phyloP scores from a whole-genome alignment of 192 early-diverging fungal species.

The Gaertneriomyces sp. region DNA sequence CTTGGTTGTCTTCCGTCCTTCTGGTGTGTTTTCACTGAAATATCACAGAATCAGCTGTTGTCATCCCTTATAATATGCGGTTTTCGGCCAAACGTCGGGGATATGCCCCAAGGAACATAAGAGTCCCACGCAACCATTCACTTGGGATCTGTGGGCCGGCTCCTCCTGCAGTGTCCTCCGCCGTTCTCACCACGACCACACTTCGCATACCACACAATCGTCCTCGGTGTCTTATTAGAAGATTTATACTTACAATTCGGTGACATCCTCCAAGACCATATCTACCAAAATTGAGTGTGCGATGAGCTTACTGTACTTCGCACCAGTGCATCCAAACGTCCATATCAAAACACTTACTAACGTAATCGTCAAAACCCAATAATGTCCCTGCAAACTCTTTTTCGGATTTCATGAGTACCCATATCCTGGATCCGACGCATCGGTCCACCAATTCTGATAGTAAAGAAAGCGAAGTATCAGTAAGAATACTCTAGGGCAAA shows the following conservation, averaged over 20 bases:
- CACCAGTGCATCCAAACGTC: background rate
- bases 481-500: background rate
- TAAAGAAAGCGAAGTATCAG: background rate
- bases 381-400: slow-evolving; percentile 96
- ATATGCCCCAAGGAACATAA: background rate
- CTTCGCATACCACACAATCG: background rate
- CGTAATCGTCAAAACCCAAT: slow-evolving; percentile 98
- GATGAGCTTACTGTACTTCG: background rate
- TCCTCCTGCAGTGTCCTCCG: slow-evolving; percentile 1
- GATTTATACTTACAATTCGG: slow-evolving; percentile 71
- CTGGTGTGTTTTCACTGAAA: slow-evolving; percentile 69
- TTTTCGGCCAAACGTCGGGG: too few relatives aligned
- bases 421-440: slow-evolving; percentile 94
- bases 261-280: slow-evolving; percentile 97
- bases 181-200: background rate
- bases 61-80: too few relatives aligned
- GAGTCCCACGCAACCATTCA: background rate
- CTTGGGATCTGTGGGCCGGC: background rate
- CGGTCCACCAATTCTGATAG: slow-evolving; percentile 91
- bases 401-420: slow-evolving; percentile 96
- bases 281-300: slow-evolving; percentile 37
- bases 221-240: too few relatives aligned
- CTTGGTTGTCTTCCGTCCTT: slow-evolving; percentile 70
- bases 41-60: too few relatives aligned
- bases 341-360: slow-evolving; percentile 56